phyloP scores from a whole-genome alignment of 305 asterid genomes.

The Andrographis paniculata region DNA sequence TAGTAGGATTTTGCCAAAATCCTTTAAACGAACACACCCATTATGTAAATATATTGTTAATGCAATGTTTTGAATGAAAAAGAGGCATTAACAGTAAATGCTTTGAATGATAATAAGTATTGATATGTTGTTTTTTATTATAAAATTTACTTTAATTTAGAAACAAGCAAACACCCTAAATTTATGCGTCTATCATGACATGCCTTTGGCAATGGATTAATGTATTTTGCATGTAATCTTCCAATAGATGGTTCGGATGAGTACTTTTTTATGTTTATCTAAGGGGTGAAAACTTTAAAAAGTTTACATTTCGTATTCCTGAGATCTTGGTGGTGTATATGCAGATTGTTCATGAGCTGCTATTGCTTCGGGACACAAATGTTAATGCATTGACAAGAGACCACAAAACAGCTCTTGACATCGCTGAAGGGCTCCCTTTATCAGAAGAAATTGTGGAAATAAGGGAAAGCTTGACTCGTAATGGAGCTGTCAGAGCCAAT shows the following conservation, averaged over 20 bases:
- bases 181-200: not conserved
- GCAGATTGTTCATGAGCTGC: slow-evolving; percentile 74
- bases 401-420: slow-evolving; percentile 80
- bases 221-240: not conserved
- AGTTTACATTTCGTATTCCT: not conserved
- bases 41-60: not conserved
- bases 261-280: not conserved
- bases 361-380: slow-evolving; percentile 62
- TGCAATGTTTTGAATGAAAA: not conserved
- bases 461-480: slow-evolving; percentile 50
- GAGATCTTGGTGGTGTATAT: not conserved
- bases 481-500: slow-evolving; percentile 69
- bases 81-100: too few species aligned
- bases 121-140: too few species aligned
- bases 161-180: too few species aligned
- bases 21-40: too few species aligned
- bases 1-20: too few species aligned
- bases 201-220: not conserved
- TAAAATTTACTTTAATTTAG: too few species aligned
- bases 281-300: not conserved
- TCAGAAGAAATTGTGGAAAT: slow-evolving; percentile 72
- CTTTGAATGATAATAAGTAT: too few species aligned
- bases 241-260: not conserved
- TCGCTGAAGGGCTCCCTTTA: slow-evolving; percentile 71
- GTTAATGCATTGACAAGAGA: slow-evolving; percentile 78